Conservation (phyloP, 75 land plant species). For the Isoetes taiwanensis region DNA sequence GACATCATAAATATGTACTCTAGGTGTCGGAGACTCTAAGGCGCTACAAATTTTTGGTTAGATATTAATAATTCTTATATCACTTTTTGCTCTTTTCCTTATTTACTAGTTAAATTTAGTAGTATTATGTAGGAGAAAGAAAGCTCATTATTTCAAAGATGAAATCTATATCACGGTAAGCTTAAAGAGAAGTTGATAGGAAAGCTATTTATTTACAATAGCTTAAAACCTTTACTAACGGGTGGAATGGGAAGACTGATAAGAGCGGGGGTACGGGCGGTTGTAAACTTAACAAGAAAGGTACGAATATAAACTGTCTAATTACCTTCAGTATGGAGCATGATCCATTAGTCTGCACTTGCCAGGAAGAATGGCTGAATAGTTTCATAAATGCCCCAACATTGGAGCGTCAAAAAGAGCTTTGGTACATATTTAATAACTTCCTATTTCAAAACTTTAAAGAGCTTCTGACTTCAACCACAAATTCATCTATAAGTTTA, state of each 20-base stretch:
- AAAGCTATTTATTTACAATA: not conserved
- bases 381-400: conserved; percentile 31
- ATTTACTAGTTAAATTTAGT: too few species aligned
- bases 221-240: not conserved
- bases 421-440: conserved; percentile 15
- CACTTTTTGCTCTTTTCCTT: too few species aligned
- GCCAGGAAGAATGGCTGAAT: conserved; percentile 26
- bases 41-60: too few species aligned
- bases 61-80: too few species aligned
- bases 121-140: conserved; percentile 15
- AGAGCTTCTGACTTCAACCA: too few species aligned
- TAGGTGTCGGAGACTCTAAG: too few species aligned
- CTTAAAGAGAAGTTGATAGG: not conserved
- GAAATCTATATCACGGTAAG: conserved; percentile 31
- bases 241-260: conserved; percentile 33
- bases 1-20: too few species aligned
- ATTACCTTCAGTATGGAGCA: too few species aligned
- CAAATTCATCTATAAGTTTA: conserved; percentile 26
- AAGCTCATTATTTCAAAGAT: conserved; percentile 25
- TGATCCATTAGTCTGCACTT: too few species aligned
- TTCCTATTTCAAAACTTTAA: not conserved
- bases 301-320: too few species aligned
- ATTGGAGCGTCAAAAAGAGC: conserved; percentile 26
- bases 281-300: conserved; percentile 25
- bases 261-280: conserved; percentile 22